These are phyloP conservation scores for Wickerhamia fluorescens DNA, from an alignment of 805 yeast species.

Conservation along the genomic window DNA sequence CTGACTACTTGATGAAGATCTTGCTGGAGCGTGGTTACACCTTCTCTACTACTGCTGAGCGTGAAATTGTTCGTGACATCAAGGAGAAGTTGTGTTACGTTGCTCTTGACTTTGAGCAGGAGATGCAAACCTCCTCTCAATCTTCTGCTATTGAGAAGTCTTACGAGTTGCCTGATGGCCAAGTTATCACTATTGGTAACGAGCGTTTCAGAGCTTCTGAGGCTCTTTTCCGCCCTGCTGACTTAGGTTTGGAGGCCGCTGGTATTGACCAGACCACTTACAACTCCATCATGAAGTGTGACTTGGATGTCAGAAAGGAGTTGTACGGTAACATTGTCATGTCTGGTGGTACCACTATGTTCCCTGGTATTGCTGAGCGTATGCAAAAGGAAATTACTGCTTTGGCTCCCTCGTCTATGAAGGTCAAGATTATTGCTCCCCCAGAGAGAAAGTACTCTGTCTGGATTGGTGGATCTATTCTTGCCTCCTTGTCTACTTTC, in stretches of 20 bases:
- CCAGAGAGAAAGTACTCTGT: constrained; percentile 99
- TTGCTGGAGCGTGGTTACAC: constrained; percentile 98
- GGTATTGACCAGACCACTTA: constrained; percentile 98
- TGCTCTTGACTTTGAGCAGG: constrained; percentile 98
- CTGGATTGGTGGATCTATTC: constrained; percentile 99
- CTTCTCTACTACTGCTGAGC: constrained; percentile 98
- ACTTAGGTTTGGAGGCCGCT: constrained; percentile 84
- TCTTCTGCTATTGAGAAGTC: constrained; percentile 97
- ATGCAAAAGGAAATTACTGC: constrained; percentile 99
- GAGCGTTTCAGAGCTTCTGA: constrained; percentile 99
- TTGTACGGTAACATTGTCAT: constrained; percentile 98
- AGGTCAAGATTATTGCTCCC: constrained; percentile 98
- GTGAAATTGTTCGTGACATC: constrained; percentile 91
- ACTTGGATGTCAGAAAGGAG: constrained; percentile 97
- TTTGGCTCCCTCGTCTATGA: constrained; percentile 99
- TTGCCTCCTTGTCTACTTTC: constrained; percentile 98
- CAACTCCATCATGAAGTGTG: constrained; percentile 97
- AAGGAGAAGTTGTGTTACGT: constrained; percentile 99
- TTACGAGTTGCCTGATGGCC: constrained; percentile 99
- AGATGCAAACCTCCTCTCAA: constrained; percentile 98
- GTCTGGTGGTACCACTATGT: constrained; percentile 99
- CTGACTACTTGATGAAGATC: constrained; percentile 98
- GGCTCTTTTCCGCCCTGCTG: constrained; percentile 98
- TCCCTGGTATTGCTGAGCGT: constrained; percentile 99
- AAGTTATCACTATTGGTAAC: constrained; percentile 98